Conservation (phyloP, 2,329 filamentous ascomycete genomes). For the Neurospora crassa region DNA sequence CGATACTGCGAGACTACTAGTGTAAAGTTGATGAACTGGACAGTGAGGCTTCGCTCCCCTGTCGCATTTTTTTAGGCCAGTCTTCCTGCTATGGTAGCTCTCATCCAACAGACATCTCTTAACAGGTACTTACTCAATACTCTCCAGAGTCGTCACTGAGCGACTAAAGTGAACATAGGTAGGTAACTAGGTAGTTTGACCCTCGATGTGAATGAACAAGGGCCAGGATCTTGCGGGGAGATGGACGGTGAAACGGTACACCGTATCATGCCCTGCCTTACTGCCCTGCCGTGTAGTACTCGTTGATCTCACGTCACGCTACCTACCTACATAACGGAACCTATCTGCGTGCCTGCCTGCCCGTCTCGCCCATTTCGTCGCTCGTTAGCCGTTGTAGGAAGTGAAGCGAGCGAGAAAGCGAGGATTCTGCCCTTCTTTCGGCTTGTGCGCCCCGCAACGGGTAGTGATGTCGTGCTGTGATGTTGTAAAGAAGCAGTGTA, state of each 20-base stretch:
- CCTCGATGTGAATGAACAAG: neutral
- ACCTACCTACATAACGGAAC: neutral
- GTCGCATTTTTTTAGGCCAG: neutral
- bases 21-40: neutral
- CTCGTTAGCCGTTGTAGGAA: neutral
- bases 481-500: neutral
- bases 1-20: no score
- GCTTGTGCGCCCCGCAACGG: neutral
- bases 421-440: neutral
- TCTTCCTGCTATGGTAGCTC: neutral
- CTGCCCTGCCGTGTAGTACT: neutral
- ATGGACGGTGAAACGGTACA: neutral
- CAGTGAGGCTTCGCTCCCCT: neutral
- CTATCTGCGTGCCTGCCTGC: neutral
- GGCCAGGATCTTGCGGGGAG: neutral
- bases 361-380: neutral
- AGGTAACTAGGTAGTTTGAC: neutral
- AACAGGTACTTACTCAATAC: neutral
- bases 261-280: neutral
- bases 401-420: neutral
- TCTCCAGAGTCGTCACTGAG: neutral
- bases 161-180: neutral
- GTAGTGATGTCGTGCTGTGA: neutral
- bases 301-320: neutral
- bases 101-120: neutral